phyloP scores from a whole-genome alignment of 2,329 filamentous ascomycete species.

The Talaromyces marneffei region DNA sequence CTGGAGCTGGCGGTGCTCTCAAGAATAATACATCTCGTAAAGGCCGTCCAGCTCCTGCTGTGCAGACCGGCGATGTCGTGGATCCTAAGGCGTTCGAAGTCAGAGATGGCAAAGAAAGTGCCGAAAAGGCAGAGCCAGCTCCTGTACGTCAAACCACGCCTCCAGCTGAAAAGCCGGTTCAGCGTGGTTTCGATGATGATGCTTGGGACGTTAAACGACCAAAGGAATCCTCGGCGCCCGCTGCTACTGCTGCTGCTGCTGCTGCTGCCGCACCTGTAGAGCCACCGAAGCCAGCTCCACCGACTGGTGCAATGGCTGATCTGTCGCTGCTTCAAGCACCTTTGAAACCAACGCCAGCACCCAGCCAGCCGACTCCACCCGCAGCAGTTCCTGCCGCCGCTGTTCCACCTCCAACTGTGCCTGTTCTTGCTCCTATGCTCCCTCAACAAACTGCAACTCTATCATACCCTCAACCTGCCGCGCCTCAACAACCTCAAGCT shows the following conservation, averaged over 20 bases:
- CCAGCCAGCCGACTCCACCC: constrained; percentile 47
- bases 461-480: constrained; percentile 40
- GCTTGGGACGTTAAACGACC: constrained; percentile 93
- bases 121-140: constrained; percentile 43
- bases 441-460: constrained; percentile 32
- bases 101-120: constrained; percentile 47
- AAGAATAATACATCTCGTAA: constrained; percentile 86
- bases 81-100: constrained; percentile 79
- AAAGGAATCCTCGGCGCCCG: constrained; percentile 35
- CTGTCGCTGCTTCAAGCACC: constrained; percentile 59
- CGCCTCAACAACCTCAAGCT: constrained; percentile 34
- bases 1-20: constrained; percentile 81
- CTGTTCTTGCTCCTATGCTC: constrained; percentile 33
- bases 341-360: constrained; percentile 49
- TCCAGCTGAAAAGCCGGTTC: constrained; percentile 43
- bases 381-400: constrained; percentile 33
- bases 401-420: constrained; percentile 33
- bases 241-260: constrained; percentile 32
- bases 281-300: constrained; percentile 47
- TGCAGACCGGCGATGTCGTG: constrained; percentile 77
- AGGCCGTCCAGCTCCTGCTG: constrained; percentile 77
- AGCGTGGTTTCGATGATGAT: constrained; percentile 82
- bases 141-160: constrained; percentile 47
- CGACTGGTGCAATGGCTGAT: constrained; percentile 66
- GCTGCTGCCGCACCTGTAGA: constrained; percentile 31